These are phyloP conservation scores for Peronosclerospora sorghi DNA, from an alignment of 352 stramenopile genomes.

Conservation along the genomic window DNA sequence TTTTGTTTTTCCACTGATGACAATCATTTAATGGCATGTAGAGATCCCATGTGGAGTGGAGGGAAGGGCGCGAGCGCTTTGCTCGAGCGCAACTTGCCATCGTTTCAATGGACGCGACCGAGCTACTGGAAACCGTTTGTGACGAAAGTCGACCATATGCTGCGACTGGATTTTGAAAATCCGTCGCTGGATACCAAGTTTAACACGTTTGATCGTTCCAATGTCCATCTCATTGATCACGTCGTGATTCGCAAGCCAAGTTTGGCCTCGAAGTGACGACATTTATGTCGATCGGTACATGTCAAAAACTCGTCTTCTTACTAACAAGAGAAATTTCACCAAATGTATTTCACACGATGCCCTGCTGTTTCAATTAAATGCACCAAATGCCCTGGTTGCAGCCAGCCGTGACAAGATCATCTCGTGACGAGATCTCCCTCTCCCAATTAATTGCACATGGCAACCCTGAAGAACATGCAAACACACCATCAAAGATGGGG, in stretches of 20 bases:
- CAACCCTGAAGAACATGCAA: no score
- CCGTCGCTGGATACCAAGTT: constrained; percentile 59
- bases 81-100: constrained; percentile 48
- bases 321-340: no score
- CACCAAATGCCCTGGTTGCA: no score
- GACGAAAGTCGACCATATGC: constrained; percentile 73
- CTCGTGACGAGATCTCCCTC: no score
- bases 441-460: no score
- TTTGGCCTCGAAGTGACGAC: no score
- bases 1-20: neutral
- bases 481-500: no score
- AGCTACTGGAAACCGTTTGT: constrained; percentile 80
- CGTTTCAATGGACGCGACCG: constrained; percentile 56
- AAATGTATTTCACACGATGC: no score
- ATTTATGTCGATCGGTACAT: no score
- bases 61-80: constrained; percentile 30
- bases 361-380: no score
- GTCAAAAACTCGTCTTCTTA: no score
- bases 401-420: no score
- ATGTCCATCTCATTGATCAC: constrained; percentile 71
- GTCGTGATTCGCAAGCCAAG: constrained; percentile 40
- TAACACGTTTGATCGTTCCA: constrained; percentile 66
- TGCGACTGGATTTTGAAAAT: constrained; percentile 81
- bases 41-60: constrained; percentile 69
- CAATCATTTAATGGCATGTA: constrained; percentile 13